Percentiles rank a stretch among this genome's conserved stretches.
Conservation (phyloP, 2,329 filamentous ascomycete species). For the Neofusicoccum sp. region DNA sequence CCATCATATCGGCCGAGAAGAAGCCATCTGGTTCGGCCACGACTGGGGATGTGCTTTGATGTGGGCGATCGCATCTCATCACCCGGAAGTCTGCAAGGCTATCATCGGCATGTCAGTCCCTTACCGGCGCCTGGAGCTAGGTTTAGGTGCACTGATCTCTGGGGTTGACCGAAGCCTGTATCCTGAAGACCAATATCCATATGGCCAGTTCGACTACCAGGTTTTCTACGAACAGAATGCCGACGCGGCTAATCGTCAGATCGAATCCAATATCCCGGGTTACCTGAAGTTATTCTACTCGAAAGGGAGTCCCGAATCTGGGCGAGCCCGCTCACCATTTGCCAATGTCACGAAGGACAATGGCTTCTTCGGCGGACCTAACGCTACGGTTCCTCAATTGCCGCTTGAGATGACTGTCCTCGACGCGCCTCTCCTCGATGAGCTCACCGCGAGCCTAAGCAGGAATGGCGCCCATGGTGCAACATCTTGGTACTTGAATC, state of each 20-base stretch:
- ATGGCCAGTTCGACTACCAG: conserved; percentile 41
- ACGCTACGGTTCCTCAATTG: conserved; percentile 33
- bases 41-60: conserved; percentile 46
- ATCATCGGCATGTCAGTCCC: conserved; percentile 41
- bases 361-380: conserved; percentile 38
- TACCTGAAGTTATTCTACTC: conserved; percentile 31
- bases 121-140: conserved; percentile 46
- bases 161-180: conserved; percentile 49
- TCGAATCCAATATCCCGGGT: conserved; percentile 30
- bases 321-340: too few relatives aligned
- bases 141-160: conserved; percentile 40
- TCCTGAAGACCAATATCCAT: conserved; percentile 46
- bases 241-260: conserved; percentile 25
- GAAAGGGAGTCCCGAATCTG: conserved; percentile 27
- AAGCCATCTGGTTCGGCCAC: conserved; percentile 53
- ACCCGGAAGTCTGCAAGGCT: conserved; percentile 37
- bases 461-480: conserved; percentile 45
- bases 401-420: conserved; percentile 32
- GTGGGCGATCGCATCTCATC: conserved; percentile 34
- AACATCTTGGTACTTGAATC: conserved; percentile 49
- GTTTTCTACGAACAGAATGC: conserved; percentile 34
- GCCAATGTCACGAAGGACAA: conserved; percentile 30
- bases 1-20: conserved; percentile 39
- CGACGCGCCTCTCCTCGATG: conserved; percentile 33
- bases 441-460: conserved; percentile 39